Evolutionary conservation across 164 flowering plant species (phyloP).

Genomic region (Berberis thunbergii): DNA sequence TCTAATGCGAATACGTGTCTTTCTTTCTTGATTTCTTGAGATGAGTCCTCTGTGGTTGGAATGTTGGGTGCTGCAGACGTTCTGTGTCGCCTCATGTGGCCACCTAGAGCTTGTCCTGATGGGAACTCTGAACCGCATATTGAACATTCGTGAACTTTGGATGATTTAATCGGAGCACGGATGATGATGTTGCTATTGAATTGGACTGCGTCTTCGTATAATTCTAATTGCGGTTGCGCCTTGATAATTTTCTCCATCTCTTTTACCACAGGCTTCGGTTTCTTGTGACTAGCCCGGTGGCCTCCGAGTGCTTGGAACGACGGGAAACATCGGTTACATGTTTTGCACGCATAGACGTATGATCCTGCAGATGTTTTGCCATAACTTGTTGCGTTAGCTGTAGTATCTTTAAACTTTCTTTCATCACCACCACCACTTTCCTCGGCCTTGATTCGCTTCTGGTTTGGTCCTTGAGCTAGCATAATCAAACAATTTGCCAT

Average conservation of each 20-base stretch:
- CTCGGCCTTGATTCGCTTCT: background rate
- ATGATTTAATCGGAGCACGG: conserved; percentile 7
- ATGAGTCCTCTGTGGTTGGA: background rate
- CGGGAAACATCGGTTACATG: conserved; percentile 42
- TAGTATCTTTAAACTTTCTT: conserved; percentile 13
- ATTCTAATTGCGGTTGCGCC: background rate
- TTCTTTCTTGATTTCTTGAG: conserved; percentile 9
- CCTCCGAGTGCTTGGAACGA: conserved; percentile 70
- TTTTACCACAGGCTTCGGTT: conserved; percentile 16
- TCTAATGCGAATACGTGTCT: conserved; percentile 45
- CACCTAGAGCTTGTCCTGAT: conserved; percentile 62
- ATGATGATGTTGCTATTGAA: conserved; percentile 9
- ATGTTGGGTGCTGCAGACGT: background rate
- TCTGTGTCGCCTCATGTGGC: conserved; percentile 65
- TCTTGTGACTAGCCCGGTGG: conserved; percentile 62
- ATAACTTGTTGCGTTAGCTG: conserved; percentile 9
- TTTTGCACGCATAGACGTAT: conserved; percentile 47
- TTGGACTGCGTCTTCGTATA: conserved; percentile 2
- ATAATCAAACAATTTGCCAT: conserved; percentile 58
- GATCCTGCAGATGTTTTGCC: conserved; percentile 18
- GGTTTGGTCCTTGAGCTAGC: conserved; percentile 29
- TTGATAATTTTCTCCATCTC: conserved; percentile 9
- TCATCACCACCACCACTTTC: background rate
- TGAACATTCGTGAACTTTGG: conserved; percentile 48
- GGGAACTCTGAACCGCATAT: conserved; percentile 51